Conservation (phyloP, 164 flowering plant genomes). For the Vitis vinifera region DNA sequence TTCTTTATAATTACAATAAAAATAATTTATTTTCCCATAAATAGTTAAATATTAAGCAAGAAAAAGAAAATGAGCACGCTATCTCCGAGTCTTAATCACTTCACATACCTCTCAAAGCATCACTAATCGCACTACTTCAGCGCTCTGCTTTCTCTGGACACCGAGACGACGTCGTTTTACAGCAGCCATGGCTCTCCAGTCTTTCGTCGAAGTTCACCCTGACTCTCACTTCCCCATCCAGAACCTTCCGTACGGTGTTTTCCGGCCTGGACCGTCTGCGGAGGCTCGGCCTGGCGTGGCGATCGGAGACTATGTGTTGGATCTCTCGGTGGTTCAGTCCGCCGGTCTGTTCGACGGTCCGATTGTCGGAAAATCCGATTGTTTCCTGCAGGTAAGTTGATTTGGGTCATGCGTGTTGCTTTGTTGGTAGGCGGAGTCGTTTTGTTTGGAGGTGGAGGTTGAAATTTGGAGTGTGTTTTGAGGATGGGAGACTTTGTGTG, state of each 20-base stretch:
- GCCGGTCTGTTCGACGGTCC: slow-evolving; percentile 85
- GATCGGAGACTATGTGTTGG: slow-evolving; percentile 82
- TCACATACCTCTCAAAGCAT: neutral
- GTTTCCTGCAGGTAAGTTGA: slow-evolving; percentile 68
- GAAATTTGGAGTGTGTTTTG: too few species aligned
- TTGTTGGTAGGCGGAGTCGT: too few species aligned
- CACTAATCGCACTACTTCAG: neutral
- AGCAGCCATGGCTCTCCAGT: slow-evolving; percentile 52
- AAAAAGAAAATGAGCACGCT: too few species aligned
- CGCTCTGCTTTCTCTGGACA: neutral
- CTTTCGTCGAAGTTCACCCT: slow-evolving; percentile 71
- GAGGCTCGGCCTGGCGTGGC: slow-evolving; percentile 79
- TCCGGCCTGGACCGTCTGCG: slow-evolving; percentile 45
- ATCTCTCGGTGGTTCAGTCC: slow-evolving; percentile 69
- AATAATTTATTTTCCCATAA: neutral
- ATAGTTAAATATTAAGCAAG: too few species aligned
- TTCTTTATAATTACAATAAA: neutral
- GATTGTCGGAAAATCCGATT: slow-evolving; percentile 55
- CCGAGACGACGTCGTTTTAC: neutral
- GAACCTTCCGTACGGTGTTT: slow-evolving; percentile 93
- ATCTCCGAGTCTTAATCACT: too few species aligned
- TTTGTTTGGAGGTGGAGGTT: too few species aligned
- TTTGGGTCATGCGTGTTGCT: too few species aligned
- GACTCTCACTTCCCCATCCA: slow-evolving; percentile 91
- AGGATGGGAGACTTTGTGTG: too few species aligned